Base-by-base conservation (phyloP, 208 protist species). In the Crithidia expoeki region DNA sequence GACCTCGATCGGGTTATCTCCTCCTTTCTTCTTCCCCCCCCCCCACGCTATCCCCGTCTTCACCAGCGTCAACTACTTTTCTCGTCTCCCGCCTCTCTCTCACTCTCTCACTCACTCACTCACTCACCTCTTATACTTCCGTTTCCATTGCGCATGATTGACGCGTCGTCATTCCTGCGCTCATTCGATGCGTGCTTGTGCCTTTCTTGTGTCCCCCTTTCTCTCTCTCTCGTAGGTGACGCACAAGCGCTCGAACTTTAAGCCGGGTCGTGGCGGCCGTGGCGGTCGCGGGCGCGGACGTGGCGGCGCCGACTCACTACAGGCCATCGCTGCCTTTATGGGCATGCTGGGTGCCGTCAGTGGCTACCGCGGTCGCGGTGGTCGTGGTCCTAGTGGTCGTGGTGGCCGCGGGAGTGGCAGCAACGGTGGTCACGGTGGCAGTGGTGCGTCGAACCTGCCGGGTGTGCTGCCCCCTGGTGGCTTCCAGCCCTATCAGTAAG, bases 231-330 rank as follows among this genome's bases (percentile, higher is more conserved):
- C 11, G 2, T 42, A 94, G 88, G 88, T 94, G 21, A 86, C 83
- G 21, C 87, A 86, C 49, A 94, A 94, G 62, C 79, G 82, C 14
- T 94, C 88, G n/a, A 73, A 85, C 53, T 89, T 86, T 36, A 77
- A 84, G 36, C 76, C 85, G 1, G 81, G 76, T 14, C 84, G 84
- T 21, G 87, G 87, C 63, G 76, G 85, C 17, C 68, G 82, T 36
- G 79, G 81, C 33, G 67, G 76, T 47, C 61, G 68, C 28, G 60
- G 74, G 25, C 53, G 72, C 47, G 51, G 72, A 14, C 60, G 72
- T 52, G 61, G 68, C 44, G 74, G 32, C 17, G 46, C 65, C 5
- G 85, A 90, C 47, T 84, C 88, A 0, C 83, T 85, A 25, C 85
- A 90, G 58, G 85, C 83, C 17, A 82, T 94, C 44, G 81, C 81